Percentiles rank a stretch among this genome's conserved stretches.
phyloP scores from a whole-genome alignment of 345 rosid species.

The Acer saccharum region DNA sequence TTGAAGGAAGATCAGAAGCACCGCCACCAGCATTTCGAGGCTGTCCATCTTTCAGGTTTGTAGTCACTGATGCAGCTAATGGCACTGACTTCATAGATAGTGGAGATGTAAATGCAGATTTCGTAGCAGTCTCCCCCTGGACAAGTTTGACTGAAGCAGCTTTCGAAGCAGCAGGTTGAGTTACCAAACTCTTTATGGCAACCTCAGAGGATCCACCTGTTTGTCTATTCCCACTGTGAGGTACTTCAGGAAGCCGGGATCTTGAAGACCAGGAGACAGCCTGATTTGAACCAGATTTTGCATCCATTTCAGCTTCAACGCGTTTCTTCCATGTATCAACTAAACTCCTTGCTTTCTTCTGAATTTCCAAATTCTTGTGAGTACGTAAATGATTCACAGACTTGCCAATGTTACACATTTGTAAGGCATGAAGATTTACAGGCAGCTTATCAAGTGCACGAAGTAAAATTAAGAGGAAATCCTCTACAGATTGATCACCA shows the following conservation, averaged over 20 bases:
- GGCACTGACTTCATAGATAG: constrained; percentile 55
- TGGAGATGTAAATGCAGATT: constrained; percentile 56
- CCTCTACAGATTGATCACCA: constrained; percentile 65
- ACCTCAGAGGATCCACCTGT: constrained; percentile 60
- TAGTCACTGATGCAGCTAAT: constrained; percentile 43
- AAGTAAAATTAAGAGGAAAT: constrained; percentile 68
- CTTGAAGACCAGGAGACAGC: constrained; percentile 69
- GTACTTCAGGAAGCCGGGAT: constrained; percentile 57
- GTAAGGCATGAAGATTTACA: constrained; percentile 86
- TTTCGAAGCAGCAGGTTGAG: constrained; percentile 65
- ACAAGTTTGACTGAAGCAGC: constrained; percentile 50
- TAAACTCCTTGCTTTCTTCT: constrained; percentile 84
- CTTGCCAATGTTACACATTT: constrained; percentile 85
- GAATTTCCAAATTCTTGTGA: constrained; percentile 79
- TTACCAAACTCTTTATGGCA: constrained; percentile 55
- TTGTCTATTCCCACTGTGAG: constrained; percentile 58
- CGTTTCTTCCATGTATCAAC: constrained; percentile 98
- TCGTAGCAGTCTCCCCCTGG: constrained; percentile 51
- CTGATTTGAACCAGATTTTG: constrained; percentile 64
- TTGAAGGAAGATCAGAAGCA: constrained; percentile 41
- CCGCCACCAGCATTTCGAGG: constrained; percentile 39
- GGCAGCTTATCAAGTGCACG: constrained; percentile 93
- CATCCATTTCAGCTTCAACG: constrained; percentile 96
- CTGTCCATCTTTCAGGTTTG: constrained; percentile 57
- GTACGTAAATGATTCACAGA: constrained; percentile 86